These are phyloP conservation scores for Gynostemma pentaphyllum DNA, from an alignment of 306 rosid genomes.

Conservation along the genomic window DNA sequence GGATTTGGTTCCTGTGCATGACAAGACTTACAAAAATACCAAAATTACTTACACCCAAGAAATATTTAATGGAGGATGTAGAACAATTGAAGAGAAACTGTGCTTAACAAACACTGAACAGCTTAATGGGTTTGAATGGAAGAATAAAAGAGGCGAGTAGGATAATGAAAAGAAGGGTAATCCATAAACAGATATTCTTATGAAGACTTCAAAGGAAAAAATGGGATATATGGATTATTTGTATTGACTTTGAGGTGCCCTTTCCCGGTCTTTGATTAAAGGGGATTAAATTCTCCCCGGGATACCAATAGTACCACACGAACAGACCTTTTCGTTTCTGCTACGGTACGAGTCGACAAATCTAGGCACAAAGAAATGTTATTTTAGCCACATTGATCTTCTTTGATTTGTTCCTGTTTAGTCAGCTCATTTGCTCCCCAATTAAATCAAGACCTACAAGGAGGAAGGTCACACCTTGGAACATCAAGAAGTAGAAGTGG, in stretches of 20 bases:
- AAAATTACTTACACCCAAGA: conserved; percentile 23
- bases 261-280: conserved; percentile 8
- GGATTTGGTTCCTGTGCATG: background rate
- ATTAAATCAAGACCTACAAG: conserved; percentile 94
- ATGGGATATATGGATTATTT: conserved; percentile 9
- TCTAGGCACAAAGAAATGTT: conserved; percentile 5
- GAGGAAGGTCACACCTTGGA: conserved; percentile 91
- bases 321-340: conserved; percentile 16
- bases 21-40: conserved; percentile 2
- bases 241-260: conserved; percentile 13
- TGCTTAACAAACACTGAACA: conserved; percentile 21
- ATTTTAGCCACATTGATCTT: conserved; percentile 1
- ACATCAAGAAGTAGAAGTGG: conserved; percentile 87
- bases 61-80: conserved; percentile 21
- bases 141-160: conserved; percentile 18
- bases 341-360: too few relatives aligned
- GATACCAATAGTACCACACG: conserved; percentile 5
- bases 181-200: conserved; percentile 19
- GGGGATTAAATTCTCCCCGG: background rate
- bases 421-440: conserved; percentile 81
- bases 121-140: conserved; percentile 22
- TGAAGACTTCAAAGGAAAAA: conserved; percentile 15
- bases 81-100: conserved; percentile 16
- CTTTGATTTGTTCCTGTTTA: conserved; percentile 4
- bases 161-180: conserved; percentile 19